phyloP scores from a whole-genome alignment of 345 rosid genomes.

The Stellera chamaejasme region DNA sequence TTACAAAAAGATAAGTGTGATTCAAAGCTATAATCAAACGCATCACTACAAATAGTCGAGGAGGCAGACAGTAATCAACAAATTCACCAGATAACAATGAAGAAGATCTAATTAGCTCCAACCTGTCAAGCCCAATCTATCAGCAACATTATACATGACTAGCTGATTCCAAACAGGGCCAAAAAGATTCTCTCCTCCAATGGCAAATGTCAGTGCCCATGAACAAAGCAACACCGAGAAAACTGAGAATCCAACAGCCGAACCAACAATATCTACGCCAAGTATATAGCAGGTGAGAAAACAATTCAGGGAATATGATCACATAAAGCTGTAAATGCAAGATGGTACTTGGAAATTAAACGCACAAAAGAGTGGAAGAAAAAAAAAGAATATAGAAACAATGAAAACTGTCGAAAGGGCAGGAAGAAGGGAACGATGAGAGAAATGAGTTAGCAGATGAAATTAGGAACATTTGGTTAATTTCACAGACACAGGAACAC shows the following conservation, averaged over 20 bases:
- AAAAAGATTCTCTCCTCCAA: constrained; percentile 77
- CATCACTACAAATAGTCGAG: no score
- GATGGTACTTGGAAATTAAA: constrained; percentile 21
- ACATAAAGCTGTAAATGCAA: constrained; percentile 56
- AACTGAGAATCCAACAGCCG: constrained; percentile 69
- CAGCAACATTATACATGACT: constrained; percentile 90
- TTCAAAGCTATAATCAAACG: no score
- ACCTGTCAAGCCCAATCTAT: constrained; percentile 77
- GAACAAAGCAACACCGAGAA: constrained; percentile 49
- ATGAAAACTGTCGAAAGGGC: background rate
- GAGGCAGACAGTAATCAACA: no score
- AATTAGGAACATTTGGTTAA: no score
- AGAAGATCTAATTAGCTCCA: constrained; percentile 27
- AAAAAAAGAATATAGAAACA: background rate
- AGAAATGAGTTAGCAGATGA: constrained; percentile 1
- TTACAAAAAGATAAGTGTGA: no score
- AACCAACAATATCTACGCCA: constrained; percentile 60
- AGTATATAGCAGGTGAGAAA: background rate
- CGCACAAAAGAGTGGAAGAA: background rate
- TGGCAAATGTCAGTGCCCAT: constrained; percentile 88
- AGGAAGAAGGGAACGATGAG: constrained; percentile 1
- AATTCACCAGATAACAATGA: background rate
- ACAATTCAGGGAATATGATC: background rate
- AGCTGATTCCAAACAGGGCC: constrained; percentile 82
- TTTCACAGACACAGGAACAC: no score